Conservation (phyloP, 495 filamentous ascomycete genomes). For the Aspergillus taichungensis region DNA sequence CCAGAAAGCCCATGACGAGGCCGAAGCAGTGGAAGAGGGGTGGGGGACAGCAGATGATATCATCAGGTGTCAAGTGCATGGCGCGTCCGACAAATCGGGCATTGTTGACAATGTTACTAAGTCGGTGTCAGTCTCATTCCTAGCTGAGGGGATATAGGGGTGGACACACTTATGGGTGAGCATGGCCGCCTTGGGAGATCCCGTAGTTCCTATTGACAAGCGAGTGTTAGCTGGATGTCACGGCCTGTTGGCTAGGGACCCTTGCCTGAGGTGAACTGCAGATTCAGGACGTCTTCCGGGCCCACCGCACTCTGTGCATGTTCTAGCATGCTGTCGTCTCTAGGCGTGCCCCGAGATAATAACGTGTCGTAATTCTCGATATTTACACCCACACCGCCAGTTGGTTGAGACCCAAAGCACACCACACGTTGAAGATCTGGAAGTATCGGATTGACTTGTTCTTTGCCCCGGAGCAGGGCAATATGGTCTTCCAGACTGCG, state of each 20-base stretch:
- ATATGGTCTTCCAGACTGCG: slow-evolving; percentile 7
- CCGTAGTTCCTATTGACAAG: slow-evolving; percentile 48
- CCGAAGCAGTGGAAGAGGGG: slow-evolving; percentile 86
- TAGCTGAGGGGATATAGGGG: slow-evolving; percentile 9
- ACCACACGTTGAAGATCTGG: slow-evolving; percentile 11
- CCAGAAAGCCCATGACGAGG: slow-evolving; percentile 74
- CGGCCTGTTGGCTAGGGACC: slow-evolving; percentile 26
- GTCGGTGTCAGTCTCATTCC: background rate
- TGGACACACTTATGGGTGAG: slow-evolving; percentile 49
- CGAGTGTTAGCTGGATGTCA: too few species aligned
- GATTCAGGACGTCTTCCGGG: slow-evolving; percentile 63
- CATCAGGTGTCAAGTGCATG: slow-evolving; percentile 57
- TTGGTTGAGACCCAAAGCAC: slow-evolving; percentile 3
- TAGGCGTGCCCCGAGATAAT: background rate
- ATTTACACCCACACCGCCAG: background rate
- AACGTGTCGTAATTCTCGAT: too few species aligned
- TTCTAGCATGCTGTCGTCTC: slow-evolving; percentile 2
- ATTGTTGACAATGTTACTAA: slow-evolving; percentile 67
- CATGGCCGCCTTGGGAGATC: slow-evolving; percentile 74
- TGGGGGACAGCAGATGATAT: slow-evolving; percentile 67
- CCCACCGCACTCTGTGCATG: slow-evolving; percentile 24
- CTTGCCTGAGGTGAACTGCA: slow-evolving; percentile 84
- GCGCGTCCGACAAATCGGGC: slow-evolving; percentile 60
- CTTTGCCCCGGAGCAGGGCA: background rate
- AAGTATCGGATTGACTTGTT: background rate